Evolutionary conservation across 768 basidiomycete genomes (phyloP).

Genomic region (Exidia glandulosa): DNA sequence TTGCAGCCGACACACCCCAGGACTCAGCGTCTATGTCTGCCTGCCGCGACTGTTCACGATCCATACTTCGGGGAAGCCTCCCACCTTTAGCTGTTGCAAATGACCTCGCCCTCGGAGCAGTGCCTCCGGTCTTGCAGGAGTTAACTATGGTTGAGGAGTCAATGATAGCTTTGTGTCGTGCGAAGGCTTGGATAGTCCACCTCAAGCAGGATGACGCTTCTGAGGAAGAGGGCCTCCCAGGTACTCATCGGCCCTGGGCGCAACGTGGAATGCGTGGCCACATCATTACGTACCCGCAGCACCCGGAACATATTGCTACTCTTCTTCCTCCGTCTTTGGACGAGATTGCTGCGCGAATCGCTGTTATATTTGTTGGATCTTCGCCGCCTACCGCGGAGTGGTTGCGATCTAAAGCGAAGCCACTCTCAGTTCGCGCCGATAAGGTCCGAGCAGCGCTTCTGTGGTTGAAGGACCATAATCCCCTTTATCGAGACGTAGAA

Average conservation of each 20-base stretch:
- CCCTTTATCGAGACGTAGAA: constrained; percentile 9
- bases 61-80: too few species aligned
- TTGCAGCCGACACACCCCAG: too few species aligned
- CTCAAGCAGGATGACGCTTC: too few species aligned
- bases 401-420: constrained; percentile 13
- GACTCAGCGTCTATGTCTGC: too few species aligned
- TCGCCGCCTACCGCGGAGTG: constrained; percentile 16
- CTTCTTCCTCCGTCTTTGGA: constrained; percentile 26
- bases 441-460: not conserved
- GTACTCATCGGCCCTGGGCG: not conserved
- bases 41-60: too few species aligned
- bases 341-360: constrained; percentile 25
- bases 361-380: constrained; percentile 31
- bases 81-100: too few species aligned
- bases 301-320: constrained; percentile 14
- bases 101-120: too few species aligned
- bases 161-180: too few species aligned
- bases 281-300: constrained; percentile 31
- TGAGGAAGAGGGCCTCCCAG: not conserved
- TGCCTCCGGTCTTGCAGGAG: too few species aligned
- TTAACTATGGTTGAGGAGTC: too few species aligned
- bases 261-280: constrained; percentile 29
- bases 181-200: too few species aligned
- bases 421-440: constrained; percentile 6
- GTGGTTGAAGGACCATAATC: constrained; percentile 10